Conservation (phyloP, 768 basidiomycete species). For the button mushroom (Agaricus bisporus) region DNA sequence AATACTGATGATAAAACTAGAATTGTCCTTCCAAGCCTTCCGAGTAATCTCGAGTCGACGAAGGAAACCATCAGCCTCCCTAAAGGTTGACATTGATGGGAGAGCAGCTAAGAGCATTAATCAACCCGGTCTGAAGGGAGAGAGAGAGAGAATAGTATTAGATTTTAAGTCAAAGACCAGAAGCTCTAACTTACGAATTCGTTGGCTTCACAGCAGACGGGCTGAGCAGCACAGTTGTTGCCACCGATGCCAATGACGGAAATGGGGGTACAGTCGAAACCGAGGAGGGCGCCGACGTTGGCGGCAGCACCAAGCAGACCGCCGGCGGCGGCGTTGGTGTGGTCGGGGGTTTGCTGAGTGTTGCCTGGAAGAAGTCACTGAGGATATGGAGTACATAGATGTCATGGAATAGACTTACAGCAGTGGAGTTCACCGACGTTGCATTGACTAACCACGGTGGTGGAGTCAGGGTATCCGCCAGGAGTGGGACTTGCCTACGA, state of each 20-base stretch:
- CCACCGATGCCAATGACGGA: constrained; percentile 1
- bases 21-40: too few relatives aligned
- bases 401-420: neutral
- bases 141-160: neutral
- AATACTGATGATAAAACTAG: neutral
- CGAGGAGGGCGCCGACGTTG: neutral
- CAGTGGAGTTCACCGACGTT: constrained; percentile 4
- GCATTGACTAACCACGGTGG: neutral
- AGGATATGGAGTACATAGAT: neutral
- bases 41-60: too few relatives aligned
- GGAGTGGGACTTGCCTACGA: neutral
- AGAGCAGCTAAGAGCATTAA: constrained; percentile 5
- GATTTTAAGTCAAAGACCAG: neutral
- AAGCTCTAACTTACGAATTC: neutral
- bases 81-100: constrained; percentile 2
- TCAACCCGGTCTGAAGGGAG: neutral
- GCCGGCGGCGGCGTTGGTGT: neutral
- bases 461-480: neutral
- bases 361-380: neutral
- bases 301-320: neutral
- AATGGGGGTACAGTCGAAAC: constrained; percentile 7
- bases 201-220: constrained; percentile 7
- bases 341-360: neutral
- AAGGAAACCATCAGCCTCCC: too few relatives aligned
- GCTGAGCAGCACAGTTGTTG: constrained; percentile 5